Percentiles rank a stretch among this genome's conserved stretches.
Evolutionary conservation across 1,139 yeast species (phyloP).

Genomic region (Yamadazyma oceani): DNA sequence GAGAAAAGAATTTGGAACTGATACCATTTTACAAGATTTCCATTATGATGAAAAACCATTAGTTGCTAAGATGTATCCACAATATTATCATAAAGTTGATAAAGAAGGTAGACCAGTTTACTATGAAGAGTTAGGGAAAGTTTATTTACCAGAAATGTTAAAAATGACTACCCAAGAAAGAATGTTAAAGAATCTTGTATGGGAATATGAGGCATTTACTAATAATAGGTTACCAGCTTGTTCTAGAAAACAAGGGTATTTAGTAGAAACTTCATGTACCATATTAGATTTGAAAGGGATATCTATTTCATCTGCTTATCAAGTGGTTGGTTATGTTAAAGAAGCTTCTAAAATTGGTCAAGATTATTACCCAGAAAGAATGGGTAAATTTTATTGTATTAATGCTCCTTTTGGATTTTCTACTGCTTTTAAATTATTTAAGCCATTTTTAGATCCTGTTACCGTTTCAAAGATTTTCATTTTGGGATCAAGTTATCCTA

Average conservation of each 20-base stretch:
- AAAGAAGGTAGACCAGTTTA: conserved; percentile 96
- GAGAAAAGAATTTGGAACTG: conserved; percentile 85
- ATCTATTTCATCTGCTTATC: conserved; percentile 77
- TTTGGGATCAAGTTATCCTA: conserved; percentile 73
- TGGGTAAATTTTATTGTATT: conserved; percentile 95
- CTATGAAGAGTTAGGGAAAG: conserved; percentile 89
- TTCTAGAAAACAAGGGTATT: conserved; percentile 73
- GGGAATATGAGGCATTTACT: conserved; percentile 95
- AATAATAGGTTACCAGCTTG: conserved; percentile 89
- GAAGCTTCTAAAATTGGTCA: conserved; percentile 95
- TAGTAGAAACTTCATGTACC: conserved; percentile 95
- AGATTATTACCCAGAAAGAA: conserved; percentile 98
- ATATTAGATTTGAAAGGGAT: conserved; percentile 94
- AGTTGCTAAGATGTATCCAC: conserved; percentile 90
- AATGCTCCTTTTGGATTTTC: conserved; percentile 98
- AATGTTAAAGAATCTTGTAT: conserved; percentile 91
- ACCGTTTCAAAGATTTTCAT: conserved; percentile 96
- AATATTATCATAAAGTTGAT: conserved; percentile 95
- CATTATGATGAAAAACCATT: conserved; percentile 86
- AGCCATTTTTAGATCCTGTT: conserved; percentile 94
- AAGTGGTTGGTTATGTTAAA: conserved; percentile 82
- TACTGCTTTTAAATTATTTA: conserved; percentile 86
- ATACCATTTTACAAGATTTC: conserved; percentile 83
- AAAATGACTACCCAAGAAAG: conserved; percentile 93
- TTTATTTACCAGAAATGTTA: conserved; percentile 86